A percentile compares a stretch with the other conserved stretches of the same genome.
phyloP scores from a whole-genome alignment of 179 eudicot genomes.

The Beta lomatogona region DNA sequence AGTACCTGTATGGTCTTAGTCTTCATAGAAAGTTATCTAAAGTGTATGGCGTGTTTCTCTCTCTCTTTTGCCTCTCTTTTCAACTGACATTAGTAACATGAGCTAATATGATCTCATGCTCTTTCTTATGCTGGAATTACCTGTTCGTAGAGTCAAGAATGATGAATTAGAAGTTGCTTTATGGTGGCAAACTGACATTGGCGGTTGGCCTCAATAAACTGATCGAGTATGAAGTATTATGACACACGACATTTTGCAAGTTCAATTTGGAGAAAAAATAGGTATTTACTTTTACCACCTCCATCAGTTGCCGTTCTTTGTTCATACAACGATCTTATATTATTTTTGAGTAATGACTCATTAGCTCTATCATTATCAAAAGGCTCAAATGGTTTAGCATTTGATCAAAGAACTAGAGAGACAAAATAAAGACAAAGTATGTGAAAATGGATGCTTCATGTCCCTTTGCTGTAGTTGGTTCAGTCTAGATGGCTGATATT shows the following conservation, averaged over 20 bases:
- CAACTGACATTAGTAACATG: no score
- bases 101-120: no score
- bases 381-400: not conserved
- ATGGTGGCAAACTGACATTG: no score
- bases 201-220: no score
- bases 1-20: not conserved
- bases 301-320: not conserved
- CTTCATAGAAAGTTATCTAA: not conserved
- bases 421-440: not conserved
- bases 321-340: not conserved
- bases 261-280: not conserved
- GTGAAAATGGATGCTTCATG: slow-evolving; percentile 5
- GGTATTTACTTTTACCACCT: slow-evolving; percentile 1
- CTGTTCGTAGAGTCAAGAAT: no score
- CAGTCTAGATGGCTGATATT: not conserved
- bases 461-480: slow-evolving; percentile 3
- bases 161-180: no score
- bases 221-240: not conserved
- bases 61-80: no score
- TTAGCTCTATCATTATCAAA: slow-evolving; percentile 6
- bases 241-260: not conserved
- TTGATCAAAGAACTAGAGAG: not conserved
- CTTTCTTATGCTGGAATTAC: no score
- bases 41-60: not conserved
- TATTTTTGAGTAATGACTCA: not conserved